Percentiles rank a stretch among this genome's conserved stretches.
Evolutionary conservation across 345 rosid genomes (phyloP).

Genomic region (Zanthoxylum bungeanum): DNA sequence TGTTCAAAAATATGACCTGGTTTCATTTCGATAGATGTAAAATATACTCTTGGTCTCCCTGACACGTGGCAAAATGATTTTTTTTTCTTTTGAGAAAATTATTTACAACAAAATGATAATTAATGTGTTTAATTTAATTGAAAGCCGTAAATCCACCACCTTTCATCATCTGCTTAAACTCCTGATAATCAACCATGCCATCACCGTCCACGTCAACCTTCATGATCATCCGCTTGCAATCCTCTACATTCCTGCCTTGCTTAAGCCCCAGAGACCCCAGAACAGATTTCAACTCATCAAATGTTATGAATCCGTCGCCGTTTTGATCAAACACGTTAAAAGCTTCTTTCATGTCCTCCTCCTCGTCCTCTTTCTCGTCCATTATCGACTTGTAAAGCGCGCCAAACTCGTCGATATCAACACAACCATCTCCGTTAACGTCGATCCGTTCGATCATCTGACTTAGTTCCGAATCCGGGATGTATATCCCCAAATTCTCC

Average conservation of each 20-base stretch:
- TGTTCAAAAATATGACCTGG: not conserved
- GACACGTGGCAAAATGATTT: not conserved
- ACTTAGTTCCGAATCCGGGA: constrained; percentile 52
- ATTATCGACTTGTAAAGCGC: constrained; percentile 53
- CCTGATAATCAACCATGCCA: constrained; percentile 63
- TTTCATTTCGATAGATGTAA: too few species aligned
- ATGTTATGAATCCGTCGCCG: constrained; percentile 83
- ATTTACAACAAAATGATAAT: not conserved
- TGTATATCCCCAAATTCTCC: constrained; percentile 62
- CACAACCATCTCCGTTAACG: constrained; percentile 47
- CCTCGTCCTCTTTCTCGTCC: constrained; percentile 53
- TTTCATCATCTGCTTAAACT: constrained; percentile 63
- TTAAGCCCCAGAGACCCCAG: constrained; percentile 69
- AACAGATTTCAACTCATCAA: constrained; percentile 69
- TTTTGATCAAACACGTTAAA: constrained; percentile 84
- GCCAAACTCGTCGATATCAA: constrained; percentile 74
- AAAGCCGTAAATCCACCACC: constrained; percentile 37
- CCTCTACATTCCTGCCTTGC: constrained; percentile 67
- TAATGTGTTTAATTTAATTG: too few species aligned
- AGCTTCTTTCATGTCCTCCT: constrained; percentile 77
- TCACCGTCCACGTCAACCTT: constrained; percentile 88
- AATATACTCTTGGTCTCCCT: too few species aligned
- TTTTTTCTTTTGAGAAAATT: too few species aligned
- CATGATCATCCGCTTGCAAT: constrained; percentile 74
- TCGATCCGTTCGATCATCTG: constrained; percentile 56